Evolutionary conservation across 2,329 filamentous ascomycete genomes (phyloP).

Genomic region (Fusarium sp.): DNA sequence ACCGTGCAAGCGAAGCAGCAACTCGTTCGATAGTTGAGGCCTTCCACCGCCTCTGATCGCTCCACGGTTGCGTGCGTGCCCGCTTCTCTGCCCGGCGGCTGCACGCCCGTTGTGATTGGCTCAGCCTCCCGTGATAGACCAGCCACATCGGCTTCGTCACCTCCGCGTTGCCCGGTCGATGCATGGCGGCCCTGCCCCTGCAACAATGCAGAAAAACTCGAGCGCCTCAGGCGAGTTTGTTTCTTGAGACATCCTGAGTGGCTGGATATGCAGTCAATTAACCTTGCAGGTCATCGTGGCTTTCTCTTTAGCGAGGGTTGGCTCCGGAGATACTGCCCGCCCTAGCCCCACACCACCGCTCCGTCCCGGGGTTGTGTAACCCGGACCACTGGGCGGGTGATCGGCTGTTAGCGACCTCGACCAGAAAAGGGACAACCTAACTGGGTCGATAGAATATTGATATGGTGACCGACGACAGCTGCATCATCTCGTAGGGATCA

Average conservation of each 20-base stretch:
- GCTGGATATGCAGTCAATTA: slow-evolving; percentile 30
- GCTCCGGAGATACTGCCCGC: slow-evolving; percentile 2
- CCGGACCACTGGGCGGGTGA: slow-evolving; percentile 28
- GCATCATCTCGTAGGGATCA: neutral
- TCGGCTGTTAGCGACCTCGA: slow-evolving; percentile 23
- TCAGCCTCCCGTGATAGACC: slow-evolving; percentile 14
- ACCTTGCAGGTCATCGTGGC: slow-evolving; percentile 25
- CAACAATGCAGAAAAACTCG: slow-evolving; percentile 1
- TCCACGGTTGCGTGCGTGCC: slow-evolving; percentile 9
- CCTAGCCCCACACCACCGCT: slow-evolving; percentile 5
- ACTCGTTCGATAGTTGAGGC: slow-evolving; percentile 45
- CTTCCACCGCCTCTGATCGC: slow-evolving; percentile 22
- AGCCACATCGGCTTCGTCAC: slow-evolving; percentile 26
- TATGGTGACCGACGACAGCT: slow-evolving; percentile 8
- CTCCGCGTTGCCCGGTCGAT: slow-evolving; percentile 33
- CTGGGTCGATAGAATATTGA: slow-evolving; percentile 13
- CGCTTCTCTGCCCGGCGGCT: slow-evolving; percentile 25
- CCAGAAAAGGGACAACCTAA: slow-evolving; percentile 5
- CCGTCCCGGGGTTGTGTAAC: slow-evolving; percentile 11
- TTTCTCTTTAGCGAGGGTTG: slow-evolving; percentile 9
- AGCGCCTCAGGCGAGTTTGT: slow-evolving; percentile 1
- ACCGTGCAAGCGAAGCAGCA: slow-evolving; percentile 32
- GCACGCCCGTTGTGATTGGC: slow-evolving; percentile 34
- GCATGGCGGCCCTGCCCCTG: slow-evolving; percentile 12
- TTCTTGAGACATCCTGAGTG: slow-evolving; percentile 19